Evolutionary conservation across 176 grass and related monocot species (phyloP), one percentile per base, ranked within the genome.

Genomic region (Saccharum officinarum): DNA sequence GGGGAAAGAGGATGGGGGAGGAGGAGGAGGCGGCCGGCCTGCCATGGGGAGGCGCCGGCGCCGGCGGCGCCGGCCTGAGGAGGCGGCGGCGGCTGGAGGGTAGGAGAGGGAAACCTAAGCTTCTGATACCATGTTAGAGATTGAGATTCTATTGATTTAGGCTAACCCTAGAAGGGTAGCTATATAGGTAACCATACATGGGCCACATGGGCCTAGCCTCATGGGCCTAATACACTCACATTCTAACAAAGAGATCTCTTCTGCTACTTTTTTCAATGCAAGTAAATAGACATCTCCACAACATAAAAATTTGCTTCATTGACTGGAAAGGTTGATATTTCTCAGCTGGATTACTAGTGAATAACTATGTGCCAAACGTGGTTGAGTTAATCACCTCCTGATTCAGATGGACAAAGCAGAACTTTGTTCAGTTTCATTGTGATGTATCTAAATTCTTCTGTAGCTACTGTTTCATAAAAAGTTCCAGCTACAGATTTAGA

Each of bases 331-430:
- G 22, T 28, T 76, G 70, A n/a, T 42, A 33, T 33, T 42, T 63
- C 33, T 45, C 30, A 69, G 23, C 69, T 38, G 12, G n/a, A 61
- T 81, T 73, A 61, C 22, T 50, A 65, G 39, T 22, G 1, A 25
- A 76, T 22, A 70, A 63, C 64, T 69, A 80, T 16, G 5, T 69
- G 62, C 33, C 63, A 64, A 12, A 42, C 41, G 62, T 85, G 39
- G 38, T 22, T 28, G 20, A 76, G 38, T 42, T 31, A 49, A 75
- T 39, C 61, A 80, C 25, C 50, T 30, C 40, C 49, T 63, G 22
- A 71, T 88, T 60, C 33, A 77, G 30, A 41, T 82, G 30, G 15
- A 69, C 60, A 69, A 46, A 63, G n/a, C 80, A 85, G 34, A 60
- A 30, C 12, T 28, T 63, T 86, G 31, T 75, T 52, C n/a, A 37